phyloP scores from a whole-genome alignment of 2,329 filamentous ascomycete species.

The Colletotrichum sp. region DNA sequence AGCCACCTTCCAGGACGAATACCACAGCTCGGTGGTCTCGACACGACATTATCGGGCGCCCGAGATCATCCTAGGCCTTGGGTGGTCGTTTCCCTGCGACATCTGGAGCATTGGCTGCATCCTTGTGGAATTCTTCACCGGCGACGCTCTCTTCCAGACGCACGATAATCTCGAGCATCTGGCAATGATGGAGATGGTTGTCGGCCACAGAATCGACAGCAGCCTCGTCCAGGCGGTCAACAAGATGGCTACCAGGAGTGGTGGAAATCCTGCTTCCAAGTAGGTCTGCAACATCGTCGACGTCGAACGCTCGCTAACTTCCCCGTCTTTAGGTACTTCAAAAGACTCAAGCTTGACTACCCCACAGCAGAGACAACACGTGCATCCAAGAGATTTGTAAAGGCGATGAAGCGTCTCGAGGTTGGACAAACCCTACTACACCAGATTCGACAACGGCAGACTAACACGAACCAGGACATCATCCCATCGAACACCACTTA shows the following conservation, averaged over 20 bases:
- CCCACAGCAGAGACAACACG: slow-evolving; percentile 67
- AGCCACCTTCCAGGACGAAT: slow-evolving; percentile 75
- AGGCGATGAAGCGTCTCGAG: slow-evolving; percentile 72
- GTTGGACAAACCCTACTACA: slow-evolving; percentile 45
- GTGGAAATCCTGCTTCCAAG: slow-evolving; percentile 69
- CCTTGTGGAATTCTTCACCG: slow-evolving; percentile 74
- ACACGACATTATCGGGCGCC: slow-evolving; percentile 74
- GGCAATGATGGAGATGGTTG: slow-evolving; percentile 78
- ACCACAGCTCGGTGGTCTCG: slow-evolving; percentile 74
- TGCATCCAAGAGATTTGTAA: slow-evolving; percentile 70
- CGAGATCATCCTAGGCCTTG: slow-evolving; percentile 73
- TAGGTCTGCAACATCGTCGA: slow-evolving; percentile 37
- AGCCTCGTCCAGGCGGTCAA: slow-evolving; percentile 63
- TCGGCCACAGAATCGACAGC: slow-evolving; percentile 62
- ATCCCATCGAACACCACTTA: slow-evolving; percentile 66
- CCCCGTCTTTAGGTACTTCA: slow-evolving; percentile 62
- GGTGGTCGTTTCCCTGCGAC: slow-evolving; percentile 75
- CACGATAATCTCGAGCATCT: slow-evolving; percentile 76
- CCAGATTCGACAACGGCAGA: background rate
- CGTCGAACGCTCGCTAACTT: background rate
- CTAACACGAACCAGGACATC: slow-evolving; percentile 58
- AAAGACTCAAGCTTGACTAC: slow-evolving; percentile 69
- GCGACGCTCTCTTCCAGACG: slow-evolving; percentile 74
- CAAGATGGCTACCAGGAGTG: slow-evolving; percentile 60
- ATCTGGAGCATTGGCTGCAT: slow-evolving; percentile 80